phyloP scores from a whole-genome alignment of 2,329 filamentous ascomycete species.

The Cladosporium sp. region DNA sequence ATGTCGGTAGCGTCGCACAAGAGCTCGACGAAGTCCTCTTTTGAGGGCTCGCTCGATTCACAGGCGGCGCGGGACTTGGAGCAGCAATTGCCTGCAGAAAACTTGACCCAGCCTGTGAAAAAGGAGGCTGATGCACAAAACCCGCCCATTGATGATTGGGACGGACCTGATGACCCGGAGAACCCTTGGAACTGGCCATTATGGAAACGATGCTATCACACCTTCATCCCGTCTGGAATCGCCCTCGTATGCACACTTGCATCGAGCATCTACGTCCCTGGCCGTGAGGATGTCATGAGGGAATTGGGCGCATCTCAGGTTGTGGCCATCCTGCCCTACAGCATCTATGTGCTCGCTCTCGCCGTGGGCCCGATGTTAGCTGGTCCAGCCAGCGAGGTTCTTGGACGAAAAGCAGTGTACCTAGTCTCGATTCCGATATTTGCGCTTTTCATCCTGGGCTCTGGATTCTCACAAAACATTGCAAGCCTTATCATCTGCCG shows the following conservation, averaged over 20 bases:
- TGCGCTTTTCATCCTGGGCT: conserved; percentile 54
- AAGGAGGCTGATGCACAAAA: not conserved
- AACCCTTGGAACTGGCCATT: conserved; percentile 52
- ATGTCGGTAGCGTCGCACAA: conserved; percentile 2
- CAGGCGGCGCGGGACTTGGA: not conserved
- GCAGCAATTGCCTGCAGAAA: not conserved
- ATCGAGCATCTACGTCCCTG: conserved; percentile 18
- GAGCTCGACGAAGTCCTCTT: not conserved
- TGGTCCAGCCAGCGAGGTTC: conserved; percentile 56
- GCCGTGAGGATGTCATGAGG: conserved; percentile 39
- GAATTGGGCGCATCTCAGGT: conserved; percentile 54
- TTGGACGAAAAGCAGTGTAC: conserved; percentile 55
- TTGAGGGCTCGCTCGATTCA: not conserved
- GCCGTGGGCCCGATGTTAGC: conserved; percentile 57
- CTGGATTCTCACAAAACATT: conserved; percentile 50
- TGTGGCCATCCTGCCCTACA: conserved; percentile 54
- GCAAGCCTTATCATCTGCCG: conserved; percentile 50
- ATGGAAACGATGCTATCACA: conserved; percentile 38
- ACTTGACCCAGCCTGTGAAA: not conserved
- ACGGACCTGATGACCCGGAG: conserved; percentile 33
- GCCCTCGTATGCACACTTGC: conserved; percentile 36
- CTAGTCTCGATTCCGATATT: conserved; percentile 44
- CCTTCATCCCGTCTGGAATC: conserved; percentile 31
- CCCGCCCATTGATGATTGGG: conserved; percentile 18
- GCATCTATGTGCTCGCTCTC: conserved; percentile 58